These are phyloP conservation scores for Pseudonitzschia multiseries DNA, from an alignment of 108 stramenopile species.

Conservation along the genomic window DNA sequence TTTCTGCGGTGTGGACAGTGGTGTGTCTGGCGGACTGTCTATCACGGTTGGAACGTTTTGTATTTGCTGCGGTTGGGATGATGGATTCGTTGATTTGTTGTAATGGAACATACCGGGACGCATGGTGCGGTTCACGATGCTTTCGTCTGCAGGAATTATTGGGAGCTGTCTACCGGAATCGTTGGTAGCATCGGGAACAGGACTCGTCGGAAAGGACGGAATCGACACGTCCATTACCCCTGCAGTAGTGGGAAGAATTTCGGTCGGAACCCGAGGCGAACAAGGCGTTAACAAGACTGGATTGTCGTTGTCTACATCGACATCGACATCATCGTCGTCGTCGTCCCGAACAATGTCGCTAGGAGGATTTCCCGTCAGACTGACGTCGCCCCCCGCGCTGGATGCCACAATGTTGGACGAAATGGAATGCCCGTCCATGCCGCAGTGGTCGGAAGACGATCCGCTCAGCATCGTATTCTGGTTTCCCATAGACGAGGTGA, in stretches of 20 bases:
- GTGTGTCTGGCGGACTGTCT: neutral
- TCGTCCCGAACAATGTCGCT: slow-evolving; percentile 41
- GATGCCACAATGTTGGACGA: slow-evolving; percentile 26
- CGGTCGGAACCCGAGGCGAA: slow-evolving; percentile 1
- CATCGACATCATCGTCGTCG: neutral
- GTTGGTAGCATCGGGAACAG: neutral
- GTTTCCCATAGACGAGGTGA: slow-evolving; percentile 32
- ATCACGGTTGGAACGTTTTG: neutral
- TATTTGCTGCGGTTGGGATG: too few species aligned
- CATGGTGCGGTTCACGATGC: slow-evolving; percentile 42
- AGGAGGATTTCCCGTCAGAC: slow-evolving; percentile 52
- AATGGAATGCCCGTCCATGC: slow-evolving; percentile 32
- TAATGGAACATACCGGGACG: slow-evolving; percentile 44
- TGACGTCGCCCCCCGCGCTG: slow-evolving; percentile 32
- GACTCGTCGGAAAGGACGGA: neutral
- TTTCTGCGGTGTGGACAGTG: neutral
- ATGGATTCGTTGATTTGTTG: neutral
- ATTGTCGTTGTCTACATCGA: neutral
- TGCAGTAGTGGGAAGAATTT: slow-evolving; percentile 2
- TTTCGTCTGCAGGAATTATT: slow-evolving; percentile 9
- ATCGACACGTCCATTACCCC: neutral
- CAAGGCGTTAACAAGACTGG: neutral
- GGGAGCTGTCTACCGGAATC: neutral
- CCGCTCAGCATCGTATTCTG: neutral
- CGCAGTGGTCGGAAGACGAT: slow-evolving; percentile 7